Conservation (phyloP, 257 asterid species). For the Solanum etuberosum region DNA sequence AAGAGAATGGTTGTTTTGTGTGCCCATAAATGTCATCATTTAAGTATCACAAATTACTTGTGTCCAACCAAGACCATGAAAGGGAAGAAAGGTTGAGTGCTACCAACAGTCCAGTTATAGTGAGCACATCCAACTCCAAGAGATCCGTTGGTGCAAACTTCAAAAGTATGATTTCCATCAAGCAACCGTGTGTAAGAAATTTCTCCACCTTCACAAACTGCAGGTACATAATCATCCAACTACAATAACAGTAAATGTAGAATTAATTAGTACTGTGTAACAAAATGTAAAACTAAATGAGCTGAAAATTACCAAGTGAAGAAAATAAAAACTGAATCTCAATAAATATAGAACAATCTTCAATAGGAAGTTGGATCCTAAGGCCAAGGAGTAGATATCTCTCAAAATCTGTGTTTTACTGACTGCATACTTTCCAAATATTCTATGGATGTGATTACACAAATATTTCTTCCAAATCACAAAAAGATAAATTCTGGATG, state of each 20-base stretch:
- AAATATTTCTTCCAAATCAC: background rate
- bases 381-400: background rate
- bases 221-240: slow-evolving; percentile 48
- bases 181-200: slow-evolving; percentile 31
- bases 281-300: background rate
- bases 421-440: background rate
- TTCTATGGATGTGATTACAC: background rate
- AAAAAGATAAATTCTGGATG: background rate
- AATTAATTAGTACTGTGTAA: background rate
- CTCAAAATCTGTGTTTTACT: background rate
- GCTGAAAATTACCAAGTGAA: background rate
- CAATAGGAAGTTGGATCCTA: background rate
- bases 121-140: slow-evolving; percentile 48
- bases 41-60: background rate
- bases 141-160: slow-evolving; percentile 49
- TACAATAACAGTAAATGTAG: slow-evolving; percentile 20
- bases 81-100: slow-evolving; percentile 7
- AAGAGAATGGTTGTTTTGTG: background rate
- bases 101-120: slow-evolving; percentile 82
- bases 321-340: background rate
- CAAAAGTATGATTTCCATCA: slow-evolving; percentile 73
- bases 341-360: background rate
- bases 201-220: slow-evolving; percentile 46
- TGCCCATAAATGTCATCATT: background rate
- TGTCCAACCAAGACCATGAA: background rate